Base-by-base conservation (phyloP, 2,329 filamentous ascomycete species). In the Fusarium sp. region DNA sequence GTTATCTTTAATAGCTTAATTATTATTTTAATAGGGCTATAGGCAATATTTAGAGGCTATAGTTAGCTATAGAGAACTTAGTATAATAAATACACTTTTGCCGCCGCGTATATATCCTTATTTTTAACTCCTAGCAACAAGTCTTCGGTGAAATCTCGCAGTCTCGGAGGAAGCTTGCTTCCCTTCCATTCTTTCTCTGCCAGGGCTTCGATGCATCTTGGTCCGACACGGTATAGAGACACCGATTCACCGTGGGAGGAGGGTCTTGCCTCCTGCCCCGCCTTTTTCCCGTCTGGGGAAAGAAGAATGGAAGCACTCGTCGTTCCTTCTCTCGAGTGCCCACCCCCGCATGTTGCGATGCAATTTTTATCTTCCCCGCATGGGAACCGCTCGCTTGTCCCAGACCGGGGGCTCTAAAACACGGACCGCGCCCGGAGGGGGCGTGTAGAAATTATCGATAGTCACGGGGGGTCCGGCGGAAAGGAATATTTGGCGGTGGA, bases 381-480 rank as follows among this genome's bases (percentile, higher is more conserved):
- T 64, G 59, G 48, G 59, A 67, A 59, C 64, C 63, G 64, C 62
- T 65, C 62, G 62, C 62, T 55, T 65, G 61, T 47, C 44, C 38
- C 32, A 32, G 24, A 41, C 29, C 22, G 39, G 48, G 57, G 34
- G 10, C 12, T 6, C 36, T 35, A 41, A 53, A 53, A 35, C 42
- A 42, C 51, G 51, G 51, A 36, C 43, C 47, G 48, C 42, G 43
- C 61, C 53, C 42, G 43, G 38, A 56, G 49, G 61, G 61, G 62
- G 62, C 42, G 60, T 66, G 62, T 40, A 22, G 29, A 34, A 32
- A 22, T 19, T 28, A 28, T 28, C 34, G 55, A 60, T 34, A 10
- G 29, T 42, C 46, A 28, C 41, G 38, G 62, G 42, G 46, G 49
- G 49, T 46, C 32, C 62, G 62, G 62, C 53, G 53, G 54, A 66